A percentile compares a stretch with the other conserved stretches of the same genome.
These are phyloP conservation scores for Anisogramma anomala DNA, from an alignment of 2,329 filamentous ascomycete species.

Conservation along the genomic window DNA sequence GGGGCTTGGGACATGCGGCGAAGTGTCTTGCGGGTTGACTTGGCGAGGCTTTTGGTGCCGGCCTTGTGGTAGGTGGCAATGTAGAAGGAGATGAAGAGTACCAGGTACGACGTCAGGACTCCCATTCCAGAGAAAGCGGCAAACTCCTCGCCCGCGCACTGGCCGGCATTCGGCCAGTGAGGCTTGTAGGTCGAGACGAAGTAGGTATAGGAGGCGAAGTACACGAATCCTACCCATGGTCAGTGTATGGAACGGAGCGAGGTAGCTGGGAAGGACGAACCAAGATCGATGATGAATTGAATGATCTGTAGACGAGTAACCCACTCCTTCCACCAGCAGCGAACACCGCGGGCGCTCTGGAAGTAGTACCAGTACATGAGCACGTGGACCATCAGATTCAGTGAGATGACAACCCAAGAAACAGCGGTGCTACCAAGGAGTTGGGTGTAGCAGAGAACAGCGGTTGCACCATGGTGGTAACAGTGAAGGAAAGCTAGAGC, in stretches of 20 bases:
- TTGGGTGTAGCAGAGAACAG: conserved; percentile 95
- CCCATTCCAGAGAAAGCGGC: conserved; percentile 85
- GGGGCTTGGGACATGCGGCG: conserved; percentile 54
- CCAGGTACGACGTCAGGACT: conserved; percentile 86
- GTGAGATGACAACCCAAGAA: conserved; percentile 85
- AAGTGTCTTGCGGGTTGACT: conserved; percentile 61
- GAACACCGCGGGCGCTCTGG: conserved; percentile 89
- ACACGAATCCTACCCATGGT: conserved; percentile 64
- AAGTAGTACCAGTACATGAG: conserved; percentile 99
- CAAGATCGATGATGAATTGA: conserved; percentile 94
- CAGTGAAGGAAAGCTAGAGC: conserved; percentile 83
- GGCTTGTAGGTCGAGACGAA: conserved; percentile 86
- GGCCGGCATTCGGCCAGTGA: conserved; percentile 70
- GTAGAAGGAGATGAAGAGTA: conserved; percentile 99
- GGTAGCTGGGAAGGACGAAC: conserved; percentile 37
- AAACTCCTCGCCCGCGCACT: conserved; percentile 93
- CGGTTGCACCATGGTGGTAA: conserved; percentile 96
- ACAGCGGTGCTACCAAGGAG: conserved; percentile 85
- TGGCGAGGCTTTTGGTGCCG: conserved; percentile 39
- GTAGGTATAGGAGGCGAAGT: conserved; percentile 99
- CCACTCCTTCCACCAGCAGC: conserved; percentile 99
- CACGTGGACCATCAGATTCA: conserved; percentile 90
- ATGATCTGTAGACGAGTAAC: conserved; percentile 95
- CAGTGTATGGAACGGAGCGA: conserved; percentile 1
- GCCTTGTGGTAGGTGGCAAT: conserved; percentile 89